phyloP scores from a whole-genome alignment of 1,139 yeast genomes.

The Pichia sp. region DNA sequence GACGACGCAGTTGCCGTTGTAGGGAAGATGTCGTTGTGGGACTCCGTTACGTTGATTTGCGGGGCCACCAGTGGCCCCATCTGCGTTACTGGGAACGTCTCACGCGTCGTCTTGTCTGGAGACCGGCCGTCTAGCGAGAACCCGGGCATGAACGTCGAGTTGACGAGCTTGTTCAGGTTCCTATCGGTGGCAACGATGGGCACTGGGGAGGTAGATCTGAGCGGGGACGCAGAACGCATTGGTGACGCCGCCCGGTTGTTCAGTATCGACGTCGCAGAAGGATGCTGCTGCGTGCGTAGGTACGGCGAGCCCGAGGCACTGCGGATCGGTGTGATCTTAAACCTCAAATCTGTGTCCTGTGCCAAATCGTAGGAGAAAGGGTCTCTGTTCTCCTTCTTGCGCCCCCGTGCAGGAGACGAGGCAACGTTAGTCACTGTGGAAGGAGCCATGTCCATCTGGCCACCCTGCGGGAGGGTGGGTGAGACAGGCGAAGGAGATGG shows the following conservation, averaged over 20 bases:
- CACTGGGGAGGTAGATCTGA: constrained; percentile 15
- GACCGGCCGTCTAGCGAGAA: constrained; percentile 10
- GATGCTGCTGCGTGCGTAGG: constrained; percentile 18
- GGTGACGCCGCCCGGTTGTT: constrained; percentile 12
- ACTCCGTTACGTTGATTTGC: background rate
- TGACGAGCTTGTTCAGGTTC: constrained; percentile 15
- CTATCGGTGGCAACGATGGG: constrained; percentile 16
- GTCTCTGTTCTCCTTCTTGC: background rate
- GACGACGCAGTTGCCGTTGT: no score
- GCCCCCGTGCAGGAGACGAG: constrained; percentile 6
- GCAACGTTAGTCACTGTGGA: background rate
- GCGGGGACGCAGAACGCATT: constrained; percentile 22
- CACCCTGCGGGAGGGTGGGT: no score
- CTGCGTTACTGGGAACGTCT: background rate
- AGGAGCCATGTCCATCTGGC: background rate
- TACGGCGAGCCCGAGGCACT: constrained; percentile 26
- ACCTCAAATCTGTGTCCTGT: constrained; percentile 28
- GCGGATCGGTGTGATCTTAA: constrained; percentile 31
- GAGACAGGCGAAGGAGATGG: no score
- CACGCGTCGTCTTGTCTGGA: background rate
- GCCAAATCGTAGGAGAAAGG: constrained; percentile 20
- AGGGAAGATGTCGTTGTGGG: background rate
- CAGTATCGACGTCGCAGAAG: constrained; percentile 10
- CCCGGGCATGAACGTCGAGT: constrained; percentile 18
- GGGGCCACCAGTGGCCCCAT: constrained; percentile 1